Base-by-base conservation (phyloP, 106 monocot genomes). In the Allium fistulosum region DNA sequence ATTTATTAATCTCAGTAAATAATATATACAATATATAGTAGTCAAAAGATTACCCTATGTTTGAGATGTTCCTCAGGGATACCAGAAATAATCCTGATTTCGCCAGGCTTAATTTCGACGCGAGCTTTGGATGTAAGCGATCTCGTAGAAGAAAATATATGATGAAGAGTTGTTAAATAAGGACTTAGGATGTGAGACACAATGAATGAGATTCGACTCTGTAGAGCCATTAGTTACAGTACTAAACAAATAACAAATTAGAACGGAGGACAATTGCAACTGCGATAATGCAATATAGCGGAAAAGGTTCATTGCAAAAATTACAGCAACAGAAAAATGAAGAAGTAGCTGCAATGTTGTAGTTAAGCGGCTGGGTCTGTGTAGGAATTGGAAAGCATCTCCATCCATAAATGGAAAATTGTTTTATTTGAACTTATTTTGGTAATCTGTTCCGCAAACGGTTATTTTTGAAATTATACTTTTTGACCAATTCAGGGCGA, bases 31-130 rank as follows among this genome's bases (percentile, higher is more conserved):
- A 37, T 37, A 37, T 5, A 5, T 37, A 57, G 56, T 2, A 3
- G 59, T 17, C 9, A 15, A 62, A 16, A 50, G 37, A 26, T 17
- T 72, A 94, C 94, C 84, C 69, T 84, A 26, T 90, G 82, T 0
- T 47, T 67, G 66, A 90, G 90, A 66, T 94, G 94, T 47, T 90
- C 90, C 9, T 81, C 49, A 6, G 94, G 94, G 50, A 94, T 90
- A 28, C 87, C 94, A 57, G 94, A 87, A 53, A 94, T 90, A 52
- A 87, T 79, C 51, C 94, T 90, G 78, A 94, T 79, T 80, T 90
- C 94, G 10, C 90, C 94, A n/a, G 94, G 82, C 69, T 87, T 80
- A 71, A 83, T 1, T 72, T 90, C 94, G 13, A 85, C 82, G 58
- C 90, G 79, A 26, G 94, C 84, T 26, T 90, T 87, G 28, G 87